Base-by-base conservation (phyloP, 2,329 filamentous ascomycete species). In the Pseudogymnoascus sp. region DNA sequence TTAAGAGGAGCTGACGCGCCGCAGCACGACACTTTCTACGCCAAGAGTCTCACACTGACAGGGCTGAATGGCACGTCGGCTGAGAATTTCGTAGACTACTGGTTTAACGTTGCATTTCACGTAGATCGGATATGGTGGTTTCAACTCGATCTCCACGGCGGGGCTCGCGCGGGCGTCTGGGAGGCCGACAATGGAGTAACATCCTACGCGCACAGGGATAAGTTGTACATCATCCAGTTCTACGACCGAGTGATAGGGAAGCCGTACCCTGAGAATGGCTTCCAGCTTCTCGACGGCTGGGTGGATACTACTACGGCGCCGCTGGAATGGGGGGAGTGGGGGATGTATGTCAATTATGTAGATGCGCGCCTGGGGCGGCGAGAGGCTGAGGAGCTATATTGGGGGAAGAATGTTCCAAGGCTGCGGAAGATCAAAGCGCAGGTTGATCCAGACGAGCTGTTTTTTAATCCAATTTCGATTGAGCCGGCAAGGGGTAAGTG, bases 121-220 rank as follows among this genome's bases (percentile, higher is more conserved):
- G 71, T 77, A 0, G 71, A 80, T 62, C 80, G 79, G 63, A 67
- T 84, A 1, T 87, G 85, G 83, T 82, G 83, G 69, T 74, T 87
- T 64, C 85, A 87, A 44, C 87, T 87, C 69, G 83, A 87, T 69
- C 79, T 83, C 0, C 78, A 80, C n/a, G 86, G 84, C 57, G 86
- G 86, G 9, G 84, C 84, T 10, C 79, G 84, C 61, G 15, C 47
- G 17, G 26, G 23, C 23, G 26, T 53, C 47, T 53, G 47, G 47
- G 47, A n/a, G 47, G 15, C n/a, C 15, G 47, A 53, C 10, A 80
- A 78, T 67, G 84, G 88, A 63, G 75, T 82, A 0, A 87, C 86
- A 0, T 81, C 85, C 8, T 88, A 86, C 69, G 79, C 82, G 0
- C 85, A 88, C 69, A 80, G 87, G 59, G 82, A 88, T 76, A 83